These are phyloP conservation scores for Camellia granthamiana DNA, from an alignment of 148 eudicot genomes.

Conservation along the genomic window DNA sequence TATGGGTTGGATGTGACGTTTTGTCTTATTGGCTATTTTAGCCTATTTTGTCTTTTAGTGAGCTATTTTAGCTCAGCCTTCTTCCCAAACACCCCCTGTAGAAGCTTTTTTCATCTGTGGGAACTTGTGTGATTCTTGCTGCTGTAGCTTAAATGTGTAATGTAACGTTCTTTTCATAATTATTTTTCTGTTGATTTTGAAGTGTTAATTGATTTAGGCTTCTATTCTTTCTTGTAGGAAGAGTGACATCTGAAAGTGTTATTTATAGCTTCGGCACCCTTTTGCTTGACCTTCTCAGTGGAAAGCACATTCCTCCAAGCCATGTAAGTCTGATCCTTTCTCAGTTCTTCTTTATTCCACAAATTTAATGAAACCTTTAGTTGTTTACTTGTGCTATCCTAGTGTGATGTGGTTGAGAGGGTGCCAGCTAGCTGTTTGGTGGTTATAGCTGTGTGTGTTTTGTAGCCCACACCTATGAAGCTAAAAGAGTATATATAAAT, in stretches of 20 bases:
- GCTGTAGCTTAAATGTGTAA: background rate
- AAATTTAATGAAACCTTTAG: background rate
- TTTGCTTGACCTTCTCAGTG: constrained; percentile 90
- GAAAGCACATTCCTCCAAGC: constrained; percentile 92
- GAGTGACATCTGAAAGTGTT: constrained; percentile 95
- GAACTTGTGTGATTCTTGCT: background rate
- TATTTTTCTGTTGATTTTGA: background rate
- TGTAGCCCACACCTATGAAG: background rate
- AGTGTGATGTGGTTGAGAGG: background rate
- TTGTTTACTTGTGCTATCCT: background rate
- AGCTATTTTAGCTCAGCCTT: too few species aligned
- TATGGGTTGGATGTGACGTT: too few species aligned
- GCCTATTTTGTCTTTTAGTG: too few species aligned
- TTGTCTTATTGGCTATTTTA: too few species aligned
- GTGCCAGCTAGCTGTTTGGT: background rate
- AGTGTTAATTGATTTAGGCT: background rate
- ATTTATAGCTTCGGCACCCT: constrained; percentile 96
- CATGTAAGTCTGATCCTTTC: constrained; percentile 37
- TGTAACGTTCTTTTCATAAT: background rate
- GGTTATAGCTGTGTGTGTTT: background rate
- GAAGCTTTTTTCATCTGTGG: background rate
- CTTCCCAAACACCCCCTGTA: too few species aligned
- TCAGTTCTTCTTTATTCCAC: background rate
- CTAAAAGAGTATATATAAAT: background rate
- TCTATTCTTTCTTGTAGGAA: constrained; percentile 40